Percentiles rank a stretch among this genome's conserved stretches.
Evolutionary conservation across 2,329 filamentous ascomycete species (phyloP).

Genomic region (Sporothrix protearum): DNA sequence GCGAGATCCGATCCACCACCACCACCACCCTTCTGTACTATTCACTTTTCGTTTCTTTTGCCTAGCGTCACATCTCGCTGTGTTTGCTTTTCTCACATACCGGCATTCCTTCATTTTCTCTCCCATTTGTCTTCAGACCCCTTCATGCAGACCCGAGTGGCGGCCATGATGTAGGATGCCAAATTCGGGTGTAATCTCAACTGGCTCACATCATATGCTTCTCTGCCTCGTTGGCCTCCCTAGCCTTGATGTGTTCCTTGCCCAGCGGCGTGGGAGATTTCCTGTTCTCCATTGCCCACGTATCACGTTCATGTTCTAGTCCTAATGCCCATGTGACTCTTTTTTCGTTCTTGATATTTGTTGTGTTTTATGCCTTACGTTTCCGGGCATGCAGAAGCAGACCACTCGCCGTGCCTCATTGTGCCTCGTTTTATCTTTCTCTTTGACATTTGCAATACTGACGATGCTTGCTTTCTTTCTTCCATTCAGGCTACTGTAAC

Average conservation of each 20-base stretch:
- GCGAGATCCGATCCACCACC: constrained; percentile 19
- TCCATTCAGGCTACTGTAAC: constrained; percentile 24
- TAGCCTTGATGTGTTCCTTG: not conserved
- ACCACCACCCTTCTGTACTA: not conserved
- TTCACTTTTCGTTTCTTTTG: not conserved
- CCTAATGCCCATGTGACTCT: constrained; percentile 9
- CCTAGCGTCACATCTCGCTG: not conserved
- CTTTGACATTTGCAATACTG: not conserved
- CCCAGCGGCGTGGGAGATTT: not conserved
- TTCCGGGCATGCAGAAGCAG: not conserved
- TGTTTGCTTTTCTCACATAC: not conserved
- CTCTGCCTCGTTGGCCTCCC: not conserved
- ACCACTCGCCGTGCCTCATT: not conserved
- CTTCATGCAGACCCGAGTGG: constrained; percentile 4
- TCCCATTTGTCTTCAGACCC: not conserved
- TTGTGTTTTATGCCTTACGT: not conserved
- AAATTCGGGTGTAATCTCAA: not conserved
- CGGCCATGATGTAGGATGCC: not conserved
- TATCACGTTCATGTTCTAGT: constrained; percentile 5
- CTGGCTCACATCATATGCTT: not conserved
- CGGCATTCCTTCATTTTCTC: not conserved
- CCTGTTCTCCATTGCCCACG: not conserved
- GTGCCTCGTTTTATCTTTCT: not conserved
- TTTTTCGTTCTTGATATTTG: not conserved
- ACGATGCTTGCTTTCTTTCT: not conserved